A percentile compares a stretch with the other conserved stretches of the same genome.
phyloP scores from a whole-genome alignment of 371 early-diverging fungal species.

The Syncephalastrum contaminatum region DNA sequence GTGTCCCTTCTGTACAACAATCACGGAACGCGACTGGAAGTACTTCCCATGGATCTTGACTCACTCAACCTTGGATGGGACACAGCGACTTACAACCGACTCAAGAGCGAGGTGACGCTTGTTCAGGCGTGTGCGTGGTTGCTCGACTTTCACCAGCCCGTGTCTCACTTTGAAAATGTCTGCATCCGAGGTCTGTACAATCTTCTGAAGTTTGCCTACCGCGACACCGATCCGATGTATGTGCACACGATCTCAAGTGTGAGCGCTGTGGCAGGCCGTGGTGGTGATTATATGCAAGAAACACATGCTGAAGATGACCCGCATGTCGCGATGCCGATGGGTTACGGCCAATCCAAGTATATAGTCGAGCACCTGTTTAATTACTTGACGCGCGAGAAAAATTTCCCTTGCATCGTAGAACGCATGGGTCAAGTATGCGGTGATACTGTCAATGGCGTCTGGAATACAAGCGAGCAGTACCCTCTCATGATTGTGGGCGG shows the following conservation, averaged over 20 bases:
- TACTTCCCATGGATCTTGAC: constrained; percentile 11
- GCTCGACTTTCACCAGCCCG: constrained; percentile 31
- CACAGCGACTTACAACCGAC: constrained; percentile 17
- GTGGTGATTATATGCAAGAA: constrained; percentile 20
- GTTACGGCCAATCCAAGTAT: constrained; percentile 46
- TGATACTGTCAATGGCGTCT: constrained; percentile 33
- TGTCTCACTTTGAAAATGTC: constrained; percentile 32
- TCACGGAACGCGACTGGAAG: constrained; percentile 1
- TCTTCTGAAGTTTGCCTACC: constrained; percentile 36
- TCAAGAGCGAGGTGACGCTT: constrained; percentile 29
- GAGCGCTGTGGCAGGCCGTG: constrained; percentile 19
- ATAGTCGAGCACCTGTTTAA: constrained; percentile 34
- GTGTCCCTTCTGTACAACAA: constrained; percentile 1
- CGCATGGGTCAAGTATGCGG: constrained; percentile 47
- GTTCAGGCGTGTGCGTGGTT: constrained; percentile 37
- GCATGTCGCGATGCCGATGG: constrained; percentile 35
- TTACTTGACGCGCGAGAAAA: constrained; percentile 29
- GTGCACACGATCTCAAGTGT: constrained; percentile 38
- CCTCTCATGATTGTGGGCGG: constrained; percentile 41
- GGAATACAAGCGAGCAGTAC: constrained; percentile 45
- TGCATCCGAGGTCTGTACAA: constrained; percentile 35
- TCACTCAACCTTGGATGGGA: constrained; percentile 27
- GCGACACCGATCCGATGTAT: constrained; percentile 29
- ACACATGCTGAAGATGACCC: constrained; percentile 25
- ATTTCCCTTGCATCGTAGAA: constrained; percentile 32